Conservation (phyloP, 768 basidiomycete genomes). For the Kwoniella europaea region DNA sequence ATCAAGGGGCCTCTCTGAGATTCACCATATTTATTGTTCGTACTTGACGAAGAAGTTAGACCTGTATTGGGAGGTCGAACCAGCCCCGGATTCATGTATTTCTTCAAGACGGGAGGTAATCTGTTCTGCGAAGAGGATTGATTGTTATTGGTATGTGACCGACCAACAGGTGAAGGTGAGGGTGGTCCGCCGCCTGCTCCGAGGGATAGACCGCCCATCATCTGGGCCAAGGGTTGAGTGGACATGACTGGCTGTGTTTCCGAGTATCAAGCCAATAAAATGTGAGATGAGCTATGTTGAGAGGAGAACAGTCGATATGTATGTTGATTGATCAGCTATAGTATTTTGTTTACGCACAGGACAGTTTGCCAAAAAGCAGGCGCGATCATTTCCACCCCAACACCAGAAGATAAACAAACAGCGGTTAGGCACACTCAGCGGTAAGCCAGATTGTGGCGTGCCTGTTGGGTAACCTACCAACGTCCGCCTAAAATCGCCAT, state of each 20-base stretch:
- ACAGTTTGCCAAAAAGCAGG: slow-evolving; percentile 8
- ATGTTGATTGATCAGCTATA: slow-evolving; percentile 10
- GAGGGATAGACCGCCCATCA: slow-evolving; percentile 38
- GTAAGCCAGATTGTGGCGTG: neutral
- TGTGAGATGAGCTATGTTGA: neutral
- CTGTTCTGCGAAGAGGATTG: slow-evolving; percentile 31
- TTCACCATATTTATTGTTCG: slow-evolving; percentile 18
- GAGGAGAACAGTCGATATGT: neutral
- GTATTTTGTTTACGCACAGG: neutral
- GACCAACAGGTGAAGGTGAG: slow-evolving; percentile 24
- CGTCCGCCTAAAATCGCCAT: neutral
- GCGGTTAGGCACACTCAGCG: slow-evolving; percentile 6
- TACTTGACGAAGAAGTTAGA: slow-evolving; percentile 18
- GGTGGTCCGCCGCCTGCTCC: slow-evolving; percentile 4
- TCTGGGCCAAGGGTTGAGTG: slow-evolving; percentile 24
- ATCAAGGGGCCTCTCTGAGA: slow-evolving; percentile 49
- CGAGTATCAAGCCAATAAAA: neutral
- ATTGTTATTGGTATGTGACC: slow-evolving; percentile 15
- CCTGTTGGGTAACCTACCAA: neutral
- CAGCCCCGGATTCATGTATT: slow-evolving; percentile 55
- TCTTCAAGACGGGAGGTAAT: slow-evolving; percentile 48
- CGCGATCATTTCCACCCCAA: neutral
- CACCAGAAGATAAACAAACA: slow-evolving; percentile 13
- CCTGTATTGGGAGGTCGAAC: slow-evolving; percentile 50
- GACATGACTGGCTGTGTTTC: slow-evolving; percentile 17